Evolutionary conservation across 2,329 filamentous ascomycete genomes (phyloP), one percentile per base, ranked within the genome.

Genomic region (Emmonsia crescens): DNA sequence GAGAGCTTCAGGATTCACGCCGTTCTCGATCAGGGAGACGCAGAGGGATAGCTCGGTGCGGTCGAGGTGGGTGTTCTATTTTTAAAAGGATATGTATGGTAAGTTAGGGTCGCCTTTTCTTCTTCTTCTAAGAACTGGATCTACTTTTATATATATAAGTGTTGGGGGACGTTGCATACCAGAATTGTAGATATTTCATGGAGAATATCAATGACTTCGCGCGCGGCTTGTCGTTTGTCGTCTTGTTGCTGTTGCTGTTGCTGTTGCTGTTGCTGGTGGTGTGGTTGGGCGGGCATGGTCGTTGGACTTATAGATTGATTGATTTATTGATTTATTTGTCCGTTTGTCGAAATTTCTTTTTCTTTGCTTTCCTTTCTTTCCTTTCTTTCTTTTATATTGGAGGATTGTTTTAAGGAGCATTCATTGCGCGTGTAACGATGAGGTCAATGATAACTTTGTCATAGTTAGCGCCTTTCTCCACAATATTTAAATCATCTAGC

Each of bases 11-110:
- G 94, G 94, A 72, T 96, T 96, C 36, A 97, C 91, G 16, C 94
- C 94, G 71, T 96, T 96, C 76, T 99, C 94, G 68, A 99, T 95
- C 75, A 99, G 83, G 60, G 91, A 96, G 63, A 97, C 93, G 76
- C 94, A 99, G 65, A 96, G 89, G 2, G 92, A 96, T 21, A 99
- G 81, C 24, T 92, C 91, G 60, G 91, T 88, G 38, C 93, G 86
- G 75, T 96, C 92, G 54, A 99, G 85, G 66, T 96, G 85, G 64
- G 93, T 96, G 77, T 97, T 96, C 93, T 97, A 19, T 33, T 57
- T 27, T 29, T 56, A 2, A 36, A 36, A 21, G 19, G 14, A 33
- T n/a, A 60, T 44, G 16, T 40, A 19, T 33, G 29, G 31, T 36
- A 2, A 36, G 29, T 36, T 9, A 10, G 29, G 19, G 8, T 9